Evolutionary conservation across 1,284 basidiomycete species (phyloP).

Genomic region (Ceratobasidium sp.): DNA sequence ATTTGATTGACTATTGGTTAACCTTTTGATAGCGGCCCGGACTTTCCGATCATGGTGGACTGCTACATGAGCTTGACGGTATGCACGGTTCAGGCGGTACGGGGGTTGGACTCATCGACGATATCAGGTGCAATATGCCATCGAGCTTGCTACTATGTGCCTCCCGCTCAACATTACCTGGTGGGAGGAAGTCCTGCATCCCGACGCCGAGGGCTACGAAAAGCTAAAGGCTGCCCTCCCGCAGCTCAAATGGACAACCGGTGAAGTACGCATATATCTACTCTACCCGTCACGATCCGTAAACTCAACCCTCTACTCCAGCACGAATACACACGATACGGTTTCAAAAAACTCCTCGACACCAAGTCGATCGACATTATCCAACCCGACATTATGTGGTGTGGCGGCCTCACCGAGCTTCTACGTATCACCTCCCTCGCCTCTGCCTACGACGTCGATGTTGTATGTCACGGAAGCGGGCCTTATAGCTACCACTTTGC

Average conservation of each 20-base stretch:
- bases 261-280: slow-evolving; percentile 55
- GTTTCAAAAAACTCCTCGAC: slow-evolving; percentile 67
- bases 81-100: slow-evolving; percentile 39
- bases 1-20: not conserved
- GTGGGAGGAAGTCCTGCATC: slow-evolving; percentile 67
- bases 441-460: slow-evolving; percentile 63
- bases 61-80: slow-evolving; percentile 63
- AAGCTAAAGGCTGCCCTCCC: slow-evolving; percentile 62
- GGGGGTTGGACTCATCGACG: not conserved
- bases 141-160: slow-evolving; percentile 61
- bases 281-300: not conserved
- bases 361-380: slow-evolving; percentile 63
- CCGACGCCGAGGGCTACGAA: slow-evolving; percentile 63
- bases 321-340: slow-evolving; percentile 66
- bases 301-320: slow-evolving; percentile 35
- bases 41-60: slow-evolving; percentile 66
- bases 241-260: slow-evolving; percentile 65
- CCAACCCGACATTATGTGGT: slow-evolving; percentile 65
- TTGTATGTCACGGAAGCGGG: slow-evolving; percentile 66
- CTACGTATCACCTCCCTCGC: slow-evolving; percentile 64
- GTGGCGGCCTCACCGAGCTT: slow-evolving; percentile 65
- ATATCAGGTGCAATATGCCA: slow-evolving; percentile 59
- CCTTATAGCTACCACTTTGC: slow-evolving; percentile 60
- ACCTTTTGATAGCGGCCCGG: slow-evolving; percentile 51
- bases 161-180: slow-evolving; percentile 63